phyloP scores from a whole-genome alignment of 177 flowering plant genomes.

The Vitis hybrid region DNA sequence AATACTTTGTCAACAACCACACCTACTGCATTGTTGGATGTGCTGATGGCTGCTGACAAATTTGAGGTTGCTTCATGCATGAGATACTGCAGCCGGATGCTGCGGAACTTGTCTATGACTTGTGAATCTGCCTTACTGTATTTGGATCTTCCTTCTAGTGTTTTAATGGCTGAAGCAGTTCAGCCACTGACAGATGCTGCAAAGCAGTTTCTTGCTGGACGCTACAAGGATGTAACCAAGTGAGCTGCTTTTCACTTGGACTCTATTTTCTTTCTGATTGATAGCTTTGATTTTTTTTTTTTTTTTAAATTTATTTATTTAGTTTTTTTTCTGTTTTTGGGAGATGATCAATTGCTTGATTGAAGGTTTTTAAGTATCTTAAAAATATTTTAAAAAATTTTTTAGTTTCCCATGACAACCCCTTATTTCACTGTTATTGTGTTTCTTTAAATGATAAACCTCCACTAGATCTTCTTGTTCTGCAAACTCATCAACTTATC shows the following conservation, averaged over 20 bases:
- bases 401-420: not conserved
- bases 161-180: constrained; percentile 33
- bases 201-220: constrained; percentile 30
- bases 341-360: too few relatives aligned
- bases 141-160: constrained; percentile 35
- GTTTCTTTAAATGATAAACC: too few relatives aligned
- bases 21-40: constrained; percentile 32
- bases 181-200: constrained; percentile 37
- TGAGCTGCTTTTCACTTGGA: constrained; percentile 2
- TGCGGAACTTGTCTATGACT: constrained; percentile 31
- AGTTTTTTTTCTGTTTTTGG: too few relatives aligned
- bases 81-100: constrained; percentile 34
- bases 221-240: constrained; percentile 30
- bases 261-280: not conserved
- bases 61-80: constrained; percentile 46
- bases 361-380: too few relatives aligned
- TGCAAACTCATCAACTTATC: too few relatives aligned
- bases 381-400: too few relatives aligned
- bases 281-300: not conserved
- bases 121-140: constrained; percentile 32
- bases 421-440: too few relatives aligned
- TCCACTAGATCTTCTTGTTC: too few relatives aligned
- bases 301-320: too few relatives aligned
- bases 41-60: constrained; percentile 42
- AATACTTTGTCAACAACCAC: constrained; percentile 18